A percentile compares a stretch with the other conserved stretches of the same genome.
phyloP scores from a whole-genome alignment of 2,329 filamentous ascomycete genomes.

The Claviceps africana region DNA sequence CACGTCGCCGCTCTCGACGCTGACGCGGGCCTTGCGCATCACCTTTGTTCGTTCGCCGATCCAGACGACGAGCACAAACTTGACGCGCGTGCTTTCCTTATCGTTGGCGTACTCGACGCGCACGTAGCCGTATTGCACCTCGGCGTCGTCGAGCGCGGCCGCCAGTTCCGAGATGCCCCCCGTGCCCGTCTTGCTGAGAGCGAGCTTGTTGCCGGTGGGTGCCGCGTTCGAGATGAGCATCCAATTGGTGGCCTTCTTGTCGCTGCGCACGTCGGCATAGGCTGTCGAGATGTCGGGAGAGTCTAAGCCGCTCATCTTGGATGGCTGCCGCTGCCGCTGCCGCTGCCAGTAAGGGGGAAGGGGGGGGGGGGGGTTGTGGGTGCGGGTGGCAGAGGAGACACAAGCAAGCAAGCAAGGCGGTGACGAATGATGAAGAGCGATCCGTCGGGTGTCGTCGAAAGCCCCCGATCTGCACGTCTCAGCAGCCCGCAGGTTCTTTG shows the following conservation, averaged over 20 bases:
- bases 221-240: constrained; percentile 49
- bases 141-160: constrained; percentile 38
- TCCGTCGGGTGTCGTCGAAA: not conserved
- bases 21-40: constrained; percentile 57
- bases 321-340: too few relatives aligned
- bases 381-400: not conserved
- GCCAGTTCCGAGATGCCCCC: constrained; percentile 47
- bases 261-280: constrained; percentile 52
- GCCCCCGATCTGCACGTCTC: not conserved
- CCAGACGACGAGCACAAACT: constrained; percentile 56
- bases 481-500: not conserved
- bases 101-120: constrained; percentile 59
- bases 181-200: constrained; percentile 41
- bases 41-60: constrained; percentile 51
- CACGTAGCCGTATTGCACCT: constrained; percentile 54
- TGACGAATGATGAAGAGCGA: not conserved
- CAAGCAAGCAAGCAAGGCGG: not conserved
- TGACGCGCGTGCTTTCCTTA: constrained; percentile 52
- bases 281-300: constrained; percentile 46
- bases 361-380: too few relatives aligned
- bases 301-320: constrained; percentile 40
- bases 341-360: too few relatives aligned
- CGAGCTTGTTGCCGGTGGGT: constrained; percentile 40
- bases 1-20: constrained; percentile 51
- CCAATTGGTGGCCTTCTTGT: constrained; percentile 54